Evolutionary conservation across 176 grass and related monocot genomes (phyloP), one percentile per base, ranked within the genome.

Genomic region (Phoenix roebelenii): DNA sequence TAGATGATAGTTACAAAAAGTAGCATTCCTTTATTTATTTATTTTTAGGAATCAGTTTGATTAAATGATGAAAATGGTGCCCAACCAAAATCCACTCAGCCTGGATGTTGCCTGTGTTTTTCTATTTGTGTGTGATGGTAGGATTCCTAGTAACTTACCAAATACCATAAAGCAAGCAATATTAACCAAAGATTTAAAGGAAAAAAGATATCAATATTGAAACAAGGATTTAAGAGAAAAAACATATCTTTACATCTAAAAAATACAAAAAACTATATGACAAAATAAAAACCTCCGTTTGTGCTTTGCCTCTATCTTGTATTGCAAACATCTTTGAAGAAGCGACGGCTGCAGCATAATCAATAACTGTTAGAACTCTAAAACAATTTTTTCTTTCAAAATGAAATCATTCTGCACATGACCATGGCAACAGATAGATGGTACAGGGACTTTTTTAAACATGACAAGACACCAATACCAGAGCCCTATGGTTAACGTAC

Each of bases 271-370:
- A 55, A 68, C 52, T 68, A 56, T 48, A 44, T 68, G 26, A 68
- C 28, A 82, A 58, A 55, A 28, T 56, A 25, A 20, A 25, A 84
- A 90, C 91, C 91, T 96, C 65, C 86, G 90, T 79, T 74, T 84
- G 15, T 24, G 72, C 66, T 79, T 90, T 30, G 83, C 83, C 6
- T 77, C 68, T 68, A 84, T 87, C 68, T 80, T 96, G 78, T 96
- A 96, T 56, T 29, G 54, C 59, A 96, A 84, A 54, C 68, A 71
- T 85, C 91, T 89, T 74, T 84, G 86, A 84, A 90, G 86, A 72
- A 82, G 87, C 60, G 30, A 64, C 16, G 91, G 91, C 91, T 96
- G 79, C 70, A 89, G 54, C 72, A 64, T 16, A 72, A 57, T 49
- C 3, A n/a, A 25, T 63, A 57, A 29, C 69, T 58, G 59, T 55